A percentile compares a stretch with the other conserved stretches of the same genome.
These are phyloP conservation scores for Candida sonorensis DNA, from an alignment of 805 yeast species.

Conservation along the genomic window DNA sequence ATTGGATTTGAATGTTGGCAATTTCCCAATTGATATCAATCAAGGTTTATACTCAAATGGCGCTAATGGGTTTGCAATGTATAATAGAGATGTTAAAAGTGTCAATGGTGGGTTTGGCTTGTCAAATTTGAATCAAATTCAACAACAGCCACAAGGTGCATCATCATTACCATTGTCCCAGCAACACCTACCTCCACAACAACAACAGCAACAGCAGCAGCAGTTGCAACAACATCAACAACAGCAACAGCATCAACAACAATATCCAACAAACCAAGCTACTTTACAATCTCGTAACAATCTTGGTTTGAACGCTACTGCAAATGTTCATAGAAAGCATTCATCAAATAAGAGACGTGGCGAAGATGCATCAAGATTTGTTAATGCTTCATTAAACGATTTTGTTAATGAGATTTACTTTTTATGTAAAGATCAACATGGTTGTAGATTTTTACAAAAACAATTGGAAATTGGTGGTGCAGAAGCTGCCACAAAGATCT, in stretches of 20 bases:
- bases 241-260: not conserved
- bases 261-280: slow-evolving; percentile 1
- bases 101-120: no score
- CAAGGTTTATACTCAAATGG: slow-evolving; percentile 1
- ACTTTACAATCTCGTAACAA: slow-evolving; percentile 10
- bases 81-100: no score
- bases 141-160: not conserved
- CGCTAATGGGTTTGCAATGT: slow-evolving; percentile 3
- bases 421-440: slow-evolving; percentile 92
- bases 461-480: slow-evolving; percentile 63
- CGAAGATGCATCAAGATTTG: slow-evolving; percentile 66
- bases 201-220: slow-evolving; percentile 1
- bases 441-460: slow-evolving; percentile 86
- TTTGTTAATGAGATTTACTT: slow-evolving; percentile 68
- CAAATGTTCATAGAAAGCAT: slow-evolving; percentile 29
- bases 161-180: not conserved
- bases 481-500: slow-evolving; percentile 67
- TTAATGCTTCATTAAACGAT: slow-evolving; percentile 61
- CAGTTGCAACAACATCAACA: slow-evolving; percentile 5
- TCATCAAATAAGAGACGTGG: slow-evolving; percentile 32
- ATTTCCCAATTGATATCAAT: not conserved
- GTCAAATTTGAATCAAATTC: no score
- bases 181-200: slow-evolving; percentile 1
- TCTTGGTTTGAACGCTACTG: slow-evolving; percentile 23
- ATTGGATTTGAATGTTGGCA: no score